Evolutionary conservation across 169 alveolate species (phyloP).

Genomic region (Plasmodium relictum): DNA sequence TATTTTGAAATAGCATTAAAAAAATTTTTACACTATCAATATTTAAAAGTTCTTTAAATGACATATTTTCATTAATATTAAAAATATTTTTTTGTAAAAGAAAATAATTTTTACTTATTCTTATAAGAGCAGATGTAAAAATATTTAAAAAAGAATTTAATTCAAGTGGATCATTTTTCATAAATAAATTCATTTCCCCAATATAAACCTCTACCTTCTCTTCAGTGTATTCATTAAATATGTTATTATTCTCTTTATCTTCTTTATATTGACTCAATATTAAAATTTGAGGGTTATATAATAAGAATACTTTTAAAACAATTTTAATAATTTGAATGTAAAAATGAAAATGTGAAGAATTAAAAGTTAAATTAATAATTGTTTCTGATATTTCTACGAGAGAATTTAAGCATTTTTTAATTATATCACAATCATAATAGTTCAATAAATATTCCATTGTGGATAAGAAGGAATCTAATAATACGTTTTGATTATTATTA

Average conservation of each 20-base stretch:
- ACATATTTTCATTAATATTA: slow-evolving; percentile 13
- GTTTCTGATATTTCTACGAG: slow-evolving; percentile 40
- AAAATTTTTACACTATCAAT: slow-evolving; percentile 31
- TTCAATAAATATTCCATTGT: slow-evolving; percentile 26
- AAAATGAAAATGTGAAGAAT: slow-evolving; percentile 7
- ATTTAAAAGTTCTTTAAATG: slow-evolving; percentile 24
- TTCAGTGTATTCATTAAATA: slow-evolving; percentile 17
- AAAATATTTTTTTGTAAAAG: slow-evolving; percentile 34
- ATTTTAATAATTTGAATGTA: slow-evolving; percentile 22
- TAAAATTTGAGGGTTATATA: slow-evolving; percentile 27
- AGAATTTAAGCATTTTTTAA: slow-evolving; percentile 9
- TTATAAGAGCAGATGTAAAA: slow-evolving; percentile 24
- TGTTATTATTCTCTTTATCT: neutral
- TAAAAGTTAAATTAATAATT: slow-evolving; percentile 14
- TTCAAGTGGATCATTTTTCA: slow-evolving; percentile 50
- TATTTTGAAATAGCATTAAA: slow-evolving; percentile 16
- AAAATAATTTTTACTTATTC: slow-evolving; percentile 47
- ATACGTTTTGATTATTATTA: neutral
- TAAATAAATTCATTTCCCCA: slow-evolving; percentile 74
- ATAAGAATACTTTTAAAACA: slow-evolving; percentile 8
- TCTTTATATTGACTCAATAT: slow-evolving; percentile 20
- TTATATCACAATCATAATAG: slow-evolving; percentile 42
- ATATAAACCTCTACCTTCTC: slow-evolving; percentile 4
- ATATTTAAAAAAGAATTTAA: slow-evolving; percentile 30
- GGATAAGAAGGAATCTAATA: slow-evolving; percentile 2